These are phyloP conservation scores for Mucor mucedo DNA, from an alignment of 371 early-diverging fungal genomes.

Conservation along the genomic window DNA sequence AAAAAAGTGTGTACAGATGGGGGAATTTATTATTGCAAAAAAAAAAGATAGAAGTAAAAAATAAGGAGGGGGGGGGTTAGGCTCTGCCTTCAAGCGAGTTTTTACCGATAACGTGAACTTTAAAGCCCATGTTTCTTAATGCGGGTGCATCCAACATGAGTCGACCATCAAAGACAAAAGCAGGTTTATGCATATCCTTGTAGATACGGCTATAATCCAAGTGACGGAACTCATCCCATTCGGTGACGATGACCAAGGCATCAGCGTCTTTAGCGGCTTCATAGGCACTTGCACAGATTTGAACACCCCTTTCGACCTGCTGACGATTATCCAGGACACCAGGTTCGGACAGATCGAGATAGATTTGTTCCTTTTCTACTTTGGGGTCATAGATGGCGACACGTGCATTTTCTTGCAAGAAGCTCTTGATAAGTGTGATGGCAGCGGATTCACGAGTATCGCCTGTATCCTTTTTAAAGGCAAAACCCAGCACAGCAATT, in stretches of 20 bases:
- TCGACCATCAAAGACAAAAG: slow-evolving; percentile 94
- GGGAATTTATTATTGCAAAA: neutral
- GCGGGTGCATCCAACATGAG: slow-evolving; percentile 77
- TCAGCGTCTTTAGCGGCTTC: slow-evolving; percentile 76
- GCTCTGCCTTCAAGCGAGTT: slow-evolving; percentile 57
- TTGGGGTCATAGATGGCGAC: slow-evolving; percentile 92
- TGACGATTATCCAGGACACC: slow-evolving; percentile 67
- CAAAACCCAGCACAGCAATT: slow-evolving; percentile 90
- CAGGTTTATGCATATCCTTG: slow-evolving; percentile 85
- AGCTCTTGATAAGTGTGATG: slow-evolving; percentile 80
- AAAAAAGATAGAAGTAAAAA: neutral
- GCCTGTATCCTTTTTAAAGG: slow-evolving; percentile 96
- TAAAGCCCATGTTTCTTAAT: slow-evolving; percentile 84
- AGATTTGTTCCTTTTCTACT: slow-evolving; percentile 84
- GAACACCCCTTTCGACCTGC: slow-evolving; percentile 67
- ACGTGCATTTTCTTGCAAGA: slow-evolving; percentile 81
- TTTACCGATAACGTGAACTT: slow-evolving; percentile 84
- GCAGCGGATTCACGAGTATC: slow-evolving; percentile 96
- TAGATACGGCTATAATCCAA: slow-evolving; percentile 78
- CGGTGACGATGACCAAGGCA: slow-evolving; percentile 87
- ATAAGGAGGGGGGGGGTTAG: slow-evolving; percentile 4
- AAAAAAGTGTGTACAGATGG: neutral
- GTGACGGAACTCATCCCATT: slow-evolving; percentile 93
- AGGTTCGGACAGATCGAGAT: slow-evolving; percentile 78
- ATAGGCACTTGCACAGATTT: slow-evolving; percentile 66